phyloP scores from a whole-genome alignment of 2,329 filamentous ascomycete genomes.

The Akanthomyces uredinophilus region DNA sequence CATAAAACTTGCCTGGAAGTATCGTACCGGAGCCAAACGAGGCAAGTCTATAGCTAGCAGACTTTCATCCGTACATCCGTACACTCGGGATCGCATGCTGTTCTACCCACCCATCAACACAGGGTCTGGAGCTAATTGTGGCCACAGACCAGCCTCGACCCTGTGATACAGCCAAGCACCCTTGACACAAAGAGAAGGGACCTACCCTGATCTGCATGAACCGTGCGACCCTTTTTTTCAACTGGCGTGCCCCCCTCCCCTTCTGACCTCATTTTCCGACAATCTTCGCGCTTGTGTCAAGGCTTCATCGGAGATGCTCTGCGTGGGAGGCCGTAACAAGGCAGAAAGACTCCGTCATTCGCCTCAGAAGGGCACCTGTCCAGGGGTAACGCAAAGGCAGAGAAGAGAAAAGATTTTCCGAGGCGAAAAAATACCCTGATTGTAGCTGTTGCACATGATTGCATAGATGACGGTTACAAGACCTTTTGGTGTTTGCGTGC shows the following conservation, averaged over 20 bases:
- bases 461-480: background rate
- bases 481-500: background rate
- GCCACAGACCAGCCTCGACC: background rate
- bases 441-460: background rate
- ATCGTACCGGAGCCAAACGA: background rate
- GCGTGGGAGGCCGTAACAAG: background rate
- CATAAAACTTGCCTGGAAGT: background rate
- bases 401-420: no score
- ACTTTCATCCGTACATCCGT: no score
- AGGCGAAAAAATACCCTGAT: background rate
- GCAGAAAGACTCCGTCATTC: background rate
- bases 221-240: background rate
- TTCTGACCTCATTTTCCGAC: background rate
- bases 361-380: background rate
- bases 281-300: background rate
- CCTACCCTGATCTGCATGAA: background rate
- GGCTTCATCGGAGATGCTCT: background rate
- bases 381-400: background rate
- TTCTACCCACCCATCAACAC: background rate
- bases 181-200: background rate
- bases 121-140: background rate
- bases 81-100: background rate
- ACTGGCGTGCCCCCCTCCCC: background rate
- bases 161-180: background rate
- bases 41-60: background rate